Conservation (phyloP, 2,329 filamentous ascomycete species). For the Botrytis byssoidea region DNA sequence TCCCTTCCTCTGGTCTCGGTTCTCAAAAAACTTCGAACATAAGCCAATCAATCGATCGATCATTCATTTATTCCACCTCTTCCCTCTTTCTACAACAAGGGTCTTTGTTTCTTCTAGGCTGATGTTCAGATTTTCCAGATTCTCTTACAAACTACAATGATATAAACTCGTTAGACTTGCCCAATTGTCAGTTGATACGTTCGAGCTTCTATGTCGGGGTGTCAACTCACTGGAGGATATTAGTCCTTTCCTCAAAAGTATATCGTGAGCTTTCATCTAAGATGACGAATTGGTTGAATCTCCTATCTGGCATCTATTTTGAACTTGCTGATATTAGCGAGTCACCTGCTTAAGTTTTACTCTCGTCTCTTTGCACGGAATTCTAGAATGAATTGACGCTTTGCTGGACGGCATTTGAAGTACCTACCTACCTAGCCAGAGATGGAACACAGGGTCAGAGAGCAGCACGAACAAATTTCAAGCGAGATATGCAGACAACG, state of each 20-base stretch:
- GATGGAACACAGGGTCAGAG: neutral
- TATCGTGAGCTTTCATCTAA: neutral
- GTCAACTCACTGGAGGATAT: neutral
- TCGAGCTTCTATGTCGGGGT: neutral
- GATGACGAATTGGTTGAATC: too few species aligned
- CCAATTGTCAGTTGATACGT: too few species aligned
- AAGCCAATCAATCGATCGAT: neutral
- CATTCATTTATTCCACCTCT: too few species aligned
- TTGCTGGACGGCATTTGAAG: neutral
- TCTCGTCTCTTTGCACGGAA: neutral
- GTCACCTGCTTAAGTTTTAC: neutral
- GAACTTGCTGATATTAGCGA: neutral
- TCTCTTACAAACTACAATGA: neutral
- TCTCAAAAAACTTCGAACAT: neutral
- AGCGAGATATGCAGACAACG: neutral
- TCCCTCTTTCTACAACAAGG: neutral
- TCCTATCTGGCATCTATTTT: neutral
- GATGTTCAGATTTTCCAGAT: neutral
- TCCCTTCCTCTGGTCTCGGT: neutral
- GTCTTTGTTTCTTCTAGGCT: neutral
- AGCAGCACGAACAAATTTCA: neutral
- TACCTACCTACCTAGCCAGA: neutral
- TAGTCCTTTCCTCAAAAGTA: neutral
- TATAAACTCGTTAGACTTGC: neutral
- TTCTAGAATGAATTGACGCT: neutral